Conservation (phyloP, 768 basidiomycete genomes). For the Mycena venus region DNA sequence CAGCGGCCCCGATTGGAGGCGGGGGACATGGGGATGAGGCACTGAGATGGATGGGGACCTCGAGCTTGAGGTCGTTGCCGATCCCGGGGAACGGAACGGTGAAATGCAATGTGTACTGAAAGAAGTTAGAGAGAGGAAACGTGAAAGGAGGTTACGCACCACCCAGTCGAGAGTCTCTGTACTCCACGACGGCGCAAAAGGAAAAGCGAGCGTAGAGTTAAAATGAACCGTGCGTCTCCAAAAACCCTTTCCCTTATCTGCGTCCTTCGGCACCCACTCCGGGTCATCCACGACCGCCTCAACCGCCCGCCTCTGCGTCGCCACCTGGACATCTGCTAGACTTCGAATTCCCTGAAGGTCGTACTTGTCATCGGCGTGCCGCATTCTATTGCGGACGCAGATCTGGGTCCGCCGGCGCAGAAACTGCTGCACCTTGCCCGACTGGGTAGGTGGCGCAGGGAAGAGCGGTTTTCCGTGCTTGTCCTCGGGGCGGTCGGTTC, state of each 20-base stretch:
- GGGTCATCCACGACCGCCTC: conserved; percentile 1
- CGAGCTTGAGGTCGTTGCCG: conserved; percentile 30
- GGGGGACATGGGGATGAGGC: conserved; percentile 23
- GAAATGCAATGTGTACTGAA: conserved; percentile 3
- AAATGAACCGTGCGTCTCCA: conserved; percentile 13
- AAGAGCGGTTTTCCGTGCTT: conserved; percentile 22
- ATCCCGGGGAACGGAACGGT: conserved; percentile 24
- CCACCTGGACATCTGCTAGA: not conserved
- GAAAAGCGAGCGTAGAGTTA: conserved; percentile 8
- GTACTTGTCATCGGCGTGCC: not conserved
- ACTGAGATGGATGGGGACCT: conserved; percentile 28
- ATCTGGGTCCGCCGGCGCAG: not conserved
- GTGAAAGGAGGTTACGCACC: not conserved
- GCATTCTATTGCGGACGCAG: not conserved
- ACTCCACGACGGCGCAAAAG: conserved; percentile 1
- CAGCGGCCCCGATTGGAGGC: conserved; percentile 5
- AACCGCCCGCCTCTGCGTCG: not conserved
- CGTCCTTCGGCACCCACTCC: conserved; percentile 16
- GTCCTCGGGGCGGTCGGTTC: conserved; percentile 9
- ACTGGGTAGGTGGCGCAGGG: not conserved
- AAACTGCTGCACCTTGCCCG: not conserved
- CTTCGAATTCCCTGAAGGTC: not conserved
- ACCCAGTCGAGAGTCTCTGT: conserved; percentile 9
- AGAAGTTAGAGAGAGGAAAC: not conserved
- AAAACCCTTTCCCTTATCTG: not conserved